Evolutionary conservation across 192 early-diverging fungal genomes (phyloP), one percentile per base, ranked within the genome.

Genomic region (Mycoemilia scoparia): DNA sequence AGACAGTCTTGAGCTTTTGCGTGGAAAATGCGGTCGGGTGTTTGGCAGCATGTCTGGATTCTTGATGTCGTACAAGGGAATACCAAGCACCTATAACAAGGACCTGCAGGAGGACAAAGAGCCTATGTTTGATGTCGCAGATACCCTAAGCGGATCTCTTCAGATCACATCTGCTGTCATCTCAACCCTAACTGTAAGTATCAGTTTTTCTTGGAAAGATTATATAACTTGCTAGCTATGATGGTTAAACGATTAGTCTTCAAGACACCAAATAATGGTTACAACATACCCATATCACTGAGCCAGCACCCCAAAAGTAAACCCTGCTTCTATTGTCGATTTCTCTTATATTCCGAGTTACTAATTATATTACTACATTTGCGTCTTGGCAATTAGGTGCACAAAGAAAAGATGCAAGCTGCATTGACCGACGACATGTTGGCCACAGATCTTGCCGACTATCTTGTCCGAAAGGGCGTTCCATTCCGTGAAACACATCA

Each of bases 31-130:
- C 45, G 93, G 93, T 15, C 82, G 93, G 29, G 82, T 90, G 13
- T 98, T 92, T 74, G 93, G 93, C 13, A 73, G 76, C 51, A 76
- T 92, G 80, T 51, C 80, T 29, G 89, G 88, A 4, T 95, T 98
- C 50, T 76, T 98, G 73, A 98, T 98, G 93, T 83, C 88, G 2
- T 74, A 85, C 66, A 98, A 98, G 67, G 93, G 89, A 5, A 64
- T 87, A 36, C 88, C 93, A 7, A 84, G 79, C 52, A 98, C 93
- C 7, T 98, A 98, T 66, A 98, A 98, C 68, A 95, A 95, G 60
- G 93, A 95, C 49, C 70, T 98, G 39, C 93, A 98, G 58, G 93
- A 95, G 59, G 93, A 95, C 58, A 98, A 98, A 66, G 93, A 98
- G 54, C 89, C 93, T 20, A 71, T 98, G 63, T 98, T 98, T 66